phyloP scores from a whole-genome alignment of 306 rosid genomes.

The Cucurbita ficifolia region DNA sequence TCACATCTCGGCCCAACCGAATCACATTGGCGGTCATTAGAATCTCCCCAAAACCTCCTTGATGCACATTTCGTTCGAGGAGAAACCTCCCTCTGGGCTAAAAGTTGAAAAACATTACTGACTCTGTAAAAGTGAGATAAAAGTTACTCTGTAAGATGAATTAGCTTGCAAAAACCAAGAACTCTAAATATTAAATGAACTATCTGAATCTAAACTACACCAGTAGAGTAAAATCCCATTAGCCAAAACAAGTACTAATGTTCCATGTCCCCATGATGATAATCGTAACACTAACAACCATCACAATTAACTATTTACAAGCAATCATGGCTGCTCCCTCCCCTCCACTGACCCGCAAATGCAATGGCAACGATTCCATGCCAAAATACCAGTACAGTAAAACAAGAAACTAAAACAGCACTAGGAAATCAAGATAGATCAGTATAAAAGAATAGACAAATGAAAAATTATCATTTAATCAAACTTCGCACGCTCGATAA shows the following conservation, averaged over 20 bases:
- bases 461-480: background rate
- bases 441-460: background rate
- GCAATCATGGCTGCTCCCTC: background rate
- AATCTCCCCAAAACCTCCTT: constrained; percentile 22
- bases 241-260: background rate
- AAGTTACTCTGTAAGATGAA: background rate
- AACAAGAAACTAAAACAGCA: background rate
- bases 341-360: background rate
- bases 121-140: constrained; percentile 13
- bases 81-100: constrained; percentile 37
- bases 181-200: background rate
- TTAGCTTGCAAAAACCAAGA: background rate
- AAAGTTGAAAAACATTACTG: constrained; percentile 29
- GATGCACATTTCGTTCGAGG: constrained; percentile 24
- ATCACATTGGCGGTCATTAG: constrained; percentile 12
- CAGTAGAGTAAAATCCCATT: background rate
- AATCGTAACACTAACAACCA: background rate
- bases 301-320: background rate
- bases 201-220: background rate
- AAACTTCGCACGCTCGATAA: background rate
- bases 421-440: background rate
- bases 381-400: background rate
- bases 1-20: constrained; percentile 17
- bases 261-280: background rate
- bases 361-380: background rate